phyloP scores from a whole-genome alignment of 345 rosid genomes.

The Psidium guajava region DNA sequence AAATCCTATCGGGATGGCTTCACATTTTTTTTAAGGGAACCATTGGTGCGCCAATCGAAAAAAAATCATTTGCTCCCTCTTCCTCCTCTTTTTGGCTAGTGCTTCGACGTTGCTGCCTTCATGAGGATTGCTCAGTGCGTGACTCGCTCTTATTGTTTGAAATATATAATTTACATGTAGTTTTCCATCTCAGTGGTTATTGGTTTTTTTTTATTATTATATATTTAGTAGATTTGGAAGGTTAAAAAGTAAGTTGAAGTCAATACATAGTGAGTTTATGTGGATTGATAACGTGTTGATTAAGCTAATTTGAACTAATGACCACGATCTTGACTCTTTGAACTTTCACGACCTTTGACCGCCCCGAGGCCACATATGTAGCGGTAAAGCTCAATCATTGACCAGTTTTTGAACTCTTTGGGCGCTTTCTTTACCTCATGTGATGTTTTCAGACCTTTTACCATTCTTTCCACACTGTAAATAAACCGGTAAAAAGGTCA shows the following conservation, averaged over 20 bases:
- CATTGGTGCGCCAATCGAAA: accelerated
- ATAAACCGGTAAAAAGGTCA: neutral
- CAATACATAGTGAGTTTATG: neutral
- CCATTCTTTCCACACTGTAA: neutral
- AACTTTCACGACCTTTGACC: neutral
- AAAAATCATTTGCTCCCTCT: neutral
- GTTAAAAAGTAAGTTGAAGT: neutral
- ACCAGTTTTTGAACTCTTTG: neutral
- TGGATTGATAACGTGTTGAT: neutral
- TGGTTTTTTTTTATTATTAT: neutral
- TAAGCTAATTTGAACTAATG: neutral
- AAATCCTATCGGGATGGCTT: neutral
- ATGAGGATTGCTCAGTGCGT: neutral
- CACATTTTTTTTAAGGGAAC: neutral
- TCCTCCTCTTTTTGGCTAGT: neutral
- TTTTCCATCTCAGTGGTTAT: too few relatives aligned
- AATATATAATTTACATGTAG: neutral
- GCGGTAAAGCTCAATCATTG: neutral
- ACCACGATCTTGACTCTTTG: neutral
- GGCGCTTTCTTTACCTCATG: neutral
- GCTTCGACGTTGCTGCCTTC: neutral
- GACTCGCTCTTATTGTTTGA: neutral
- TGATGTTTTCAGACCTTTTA: neutral
- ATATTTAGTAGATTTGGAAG: neutral
- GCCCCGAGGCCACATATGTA: neutral